These are phyloP conservation scores for Rhodotorula sphaerocarpa DNA, from an alignment of 768 basidiomycete species.

Conservation along the genomic window DNA sequence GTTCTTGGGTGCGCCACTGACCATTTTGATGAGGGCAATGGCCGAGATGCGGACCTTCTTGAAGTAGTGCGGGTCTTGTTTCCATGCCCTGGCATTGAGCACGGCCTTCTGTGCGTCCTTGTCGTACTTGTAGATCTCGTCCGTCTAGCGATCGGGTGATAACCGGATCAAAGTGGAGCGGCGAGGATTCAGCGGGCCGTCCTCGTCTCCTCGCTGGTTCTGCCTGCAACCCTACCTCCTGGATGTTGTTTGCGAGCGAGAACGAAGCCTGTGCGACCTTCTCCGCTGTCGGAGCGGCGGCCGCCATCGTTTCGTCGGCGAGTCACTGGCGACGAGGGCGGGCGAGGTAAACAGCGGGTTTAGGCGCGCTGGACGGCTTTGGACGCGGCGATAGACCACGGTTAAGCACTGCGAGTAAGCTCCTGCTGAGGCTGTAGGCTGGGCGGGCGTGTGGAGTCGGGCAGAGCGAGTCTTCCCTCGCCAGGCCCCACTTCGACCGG, in stretches of 20 bases:
- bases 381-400: too few species aligned
- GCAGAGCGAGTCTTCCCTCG: too few species aligned
- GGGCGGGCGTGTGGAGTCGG: too few species aligned
- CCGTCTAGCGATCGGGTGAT: not conserved
- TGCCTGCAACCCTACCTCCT: constrained; percentile 5
- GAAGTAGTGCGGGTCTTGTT: constrained; percentile 57
- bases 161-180: constrained; percentile 18
- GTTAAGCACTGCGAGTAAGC: too few species aligned
- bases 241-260: constrained; percentile 45
- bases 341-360: too few species aligned
- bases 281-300: not conserved
- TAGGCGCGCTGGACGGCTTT: too few species aligned
- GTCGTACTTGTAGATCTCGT: constrained; percentile 43
- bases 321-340: too few species aligned
- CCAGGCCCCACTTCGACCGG: too few species aligned
- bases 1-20: constrained; percentile 38
- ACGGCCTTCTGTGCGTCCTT: constrained; percentile 42
- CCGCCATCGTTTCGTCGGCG: too few species aligned
- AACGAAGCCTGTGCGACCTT: constrained; percentile 41
- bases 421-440: too few species aligned
- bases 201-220: constrained; percentile 14
- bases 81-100: constrained; percentile 72
- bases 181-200: constrained; percentile 35
- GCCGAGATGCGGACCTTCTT: constrained; percentile 50
- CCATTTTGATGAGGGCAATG: constrained; percentile 52